A percentile compares a stretch with the other conserved stretches of the same genome.
These are phyloP conservation scores for Xylariaceae sp. DNA, from an alignment of 2,329 filamentous ascomycete genomes.

Conservation along the genomic window DNA sequence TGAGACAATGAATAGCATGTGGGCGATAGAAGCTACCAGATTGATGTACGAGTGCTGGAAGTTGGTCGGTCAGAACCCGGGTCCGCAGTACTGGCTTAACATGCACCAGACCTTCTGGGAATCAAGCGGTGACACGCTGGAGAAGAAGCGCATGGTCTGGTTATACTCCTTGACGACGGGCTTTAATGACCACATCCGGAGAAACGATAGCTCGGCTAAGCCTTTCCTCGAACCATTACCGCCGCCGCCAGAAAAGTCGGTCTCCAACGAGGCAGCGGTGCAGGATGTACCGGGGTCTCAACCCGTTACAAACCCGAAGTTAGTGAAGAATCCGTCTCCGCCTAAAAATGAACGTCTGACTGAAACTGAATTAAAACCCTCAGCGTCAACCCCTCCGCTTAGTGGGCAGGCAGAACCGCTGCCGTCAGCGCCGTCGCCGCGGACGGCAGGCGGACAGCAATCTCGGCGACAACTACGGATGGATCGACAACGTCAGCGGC, in stretches of 20 bases:
- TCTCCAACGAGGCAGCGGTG: no score
- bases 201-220: background rate
- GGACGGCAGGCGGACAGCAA: background rate
- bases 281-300: background rate
- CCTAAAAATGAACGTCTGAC: background rate
- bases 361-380: background rate
- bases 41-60: constrained; percentile 9
- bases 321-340: background rate
- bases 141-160: constrained; percentile 7
- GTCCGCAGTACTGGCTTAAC: background rate
- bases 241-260: background rate
- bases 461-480: background rate
- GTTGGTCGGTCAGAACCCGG: background rate
- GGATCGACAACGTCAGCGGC: background rate
- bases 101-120: constrained; percentile 7
- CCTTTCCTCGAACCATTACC: constrained; percentile 1
- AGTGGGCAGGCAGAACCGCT: background rate
- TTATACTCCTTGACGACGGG: background rate
- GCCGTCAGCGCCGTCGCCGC: background rate
- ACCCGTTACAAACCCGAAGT: background rate
- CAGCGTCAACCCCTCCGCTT: background rate
- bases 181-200: background rate
- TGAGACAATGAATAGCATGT: background rate
- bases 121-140: background rate
- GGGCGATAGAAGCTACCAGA: background rate